These are phyloP conservation scores for Odonthalia washingtoniensis DNA, from an alignment of 31 red algal species.

Conservation along the genomic window DNA sequence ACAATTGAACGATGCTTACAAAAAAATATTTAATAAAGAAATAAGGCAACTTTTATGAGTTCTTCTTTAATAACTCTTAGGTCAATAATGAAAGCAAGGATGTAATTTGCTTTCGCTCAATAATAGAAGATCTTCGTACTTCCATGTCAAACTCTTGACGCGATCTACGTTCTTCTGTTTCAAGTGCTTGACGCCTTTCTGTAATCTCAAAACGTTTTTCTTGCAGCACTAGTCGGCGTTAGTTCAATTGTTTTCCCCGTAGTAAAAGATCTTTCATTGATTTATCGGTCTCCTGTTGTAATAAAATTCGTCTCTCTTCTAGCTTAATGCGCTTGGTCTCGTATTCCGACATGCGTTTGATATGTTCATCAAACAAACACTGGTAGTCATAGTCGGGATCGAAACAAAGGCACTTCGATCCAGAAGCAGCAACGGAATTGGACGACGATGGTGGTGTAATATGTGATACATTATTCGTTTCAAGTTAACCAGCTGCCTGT, in stretches of 20 bases:
- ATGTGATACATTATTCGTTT: background rate
- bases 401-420: background rate
- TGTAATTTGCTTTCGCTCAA: background rate
- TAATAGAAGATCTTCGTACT: background rate
- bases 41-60: no score
- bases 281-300: no score
- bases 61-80: background rate
- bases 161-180: background rate
- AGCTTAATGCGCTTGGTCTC: no score
- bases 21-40: background rate
- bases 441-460: background rate
- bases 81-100: background rate
- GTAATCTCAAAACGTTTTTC: no score
- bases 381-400: no score
- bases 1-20: background rate
- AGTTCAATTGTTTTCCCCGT: no score
- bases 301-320: no score
- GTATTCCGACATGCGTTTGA: no score
- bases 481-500: background rate
- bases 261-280: no score
- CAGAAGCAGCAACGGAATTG: background rate
- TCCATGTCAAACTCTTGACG: background rate
- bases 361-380: no score
- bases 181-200: background rate
- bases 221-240: no score